Conservation (phyloP, 129 eudicot genomes). For the Pulicaria dysenterica region DNA sequence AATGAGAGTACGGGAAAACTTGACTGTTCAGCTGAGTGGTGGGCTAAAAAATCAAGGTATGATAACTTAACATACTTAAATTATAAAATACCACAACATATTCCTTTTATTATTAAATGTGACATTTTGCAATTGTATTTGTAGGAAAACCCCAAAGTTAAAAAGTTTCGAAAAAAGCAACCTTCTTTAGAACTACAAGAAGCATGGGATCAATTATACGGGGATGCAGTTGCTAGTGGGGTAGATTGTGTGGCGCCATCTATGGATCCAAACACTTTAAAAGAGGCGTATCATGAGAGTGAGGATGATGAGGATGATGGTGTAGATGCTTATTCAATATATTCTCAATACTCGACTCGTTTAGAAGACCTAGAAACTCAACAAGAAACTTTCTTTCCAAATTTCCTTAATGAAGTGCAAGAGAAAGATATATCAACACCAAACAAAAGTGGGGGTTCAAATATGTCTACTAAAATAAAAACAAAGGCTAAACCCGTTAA, state of each 20-base stretch:
- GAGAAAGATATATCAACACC: no score
- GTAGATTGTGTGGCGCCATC: conserved; percentile 5
- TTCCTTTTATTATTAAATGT: background rate
- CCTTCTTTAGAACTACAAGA: conserved; percentile 22
- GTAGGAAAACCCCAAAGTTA: conserved; percentile 1
- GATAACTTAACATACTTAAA: background rate
- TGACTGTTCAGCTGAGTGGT: background rate
- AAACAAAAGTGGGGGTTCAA: no score
- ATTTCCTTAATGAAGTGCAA: no score
- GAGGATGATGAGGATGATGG: no score
- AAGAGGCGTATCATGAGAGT: background rate
- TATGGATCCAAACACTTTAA: background rate
- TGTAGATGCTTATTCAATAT: no score
- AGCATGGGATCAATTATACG: conserved; percentile 17
- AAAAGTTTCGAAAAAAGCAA: conserved; percentile 1
- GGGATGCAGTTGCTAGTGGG: background rate
- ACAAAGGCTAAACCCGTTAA: no score
- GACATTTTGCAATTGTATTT: background rate
- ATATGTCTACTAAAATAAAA: no score
- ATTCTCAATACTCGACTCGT: no score
- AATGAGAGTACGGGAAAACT: background rate
- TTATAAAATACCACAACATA: background rate
- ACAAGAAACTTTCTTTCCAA: no score
- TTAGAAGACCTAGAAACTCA: no score
- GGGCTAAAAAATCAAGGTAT: conserved; percentile 16